phyloP scores from a whole-genome alignment of 2,329 filamentous ascomycete species.

The Penicillium digitatum region DNA sequence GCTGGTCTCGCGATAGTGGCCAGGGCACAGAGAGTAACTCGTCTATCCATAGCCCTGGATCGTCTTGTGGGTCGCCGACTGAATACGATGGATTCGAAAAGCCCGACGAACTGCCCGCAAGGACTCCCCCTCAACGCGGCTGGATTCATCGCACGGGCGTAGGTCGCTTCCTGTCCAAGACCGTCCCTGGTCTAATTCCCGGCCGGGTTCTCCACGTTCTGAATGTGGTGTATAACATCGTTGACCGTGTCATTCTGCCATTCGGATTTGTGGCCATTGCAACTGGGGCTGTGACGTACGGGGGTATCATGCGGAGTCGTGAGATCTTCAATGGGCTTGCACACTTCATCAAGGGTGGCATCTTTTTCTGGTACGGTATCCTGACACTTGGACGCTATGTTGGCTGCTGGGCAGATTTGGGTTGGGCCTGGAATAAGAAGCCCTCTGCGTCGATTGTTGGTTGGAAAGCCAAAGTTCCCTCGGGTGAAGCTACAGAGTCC shows the following conservation, averaged over 20 bases:
- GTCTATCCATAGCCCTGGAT: constrained; percentile 62
- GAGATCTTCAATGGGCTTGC: constrained; percentile 79
- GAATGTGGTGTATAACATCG: constrained; percentile 58
- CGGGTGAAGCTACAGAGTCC: constrained; percentile 85
- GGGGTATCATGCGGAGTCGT: constrained; percentile 70
- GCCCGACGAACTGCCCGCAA: constrained; percentile 44
- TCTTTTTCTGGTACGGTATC: constrained; percentile 91
- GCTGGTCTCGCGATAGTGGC: constrained; percentile 67
- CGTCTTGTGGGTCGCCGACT: constrained; percentile 49
- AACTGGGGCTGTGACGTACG: constrained; percentile 71
- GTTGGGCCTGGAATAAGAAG: constrained; percentile 93
- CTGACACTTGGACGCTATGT: constrained; percentile 85
- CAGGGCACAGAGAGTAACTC: constrained; percentile 70
- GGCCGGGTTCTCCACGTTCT: constrained; percentile 56
- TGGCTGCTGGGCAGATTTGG: constrained; percentile 82
- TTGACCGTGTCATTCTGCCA: constrained; percentile 74
- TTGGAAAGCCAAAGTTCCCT: constrained; percentile 61
- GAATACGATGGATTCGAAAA: constrained; percentile 51
- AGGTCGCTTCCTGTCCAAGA: constrained; percentile 52
- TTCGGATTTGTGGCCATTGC: constrained; percentile 70
- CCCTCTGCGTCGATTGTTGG: constrained; percentile 56
- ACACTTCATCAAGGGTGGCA: constrained; percentile 89
- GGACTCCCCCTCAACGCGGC: constrained; percentile 27
- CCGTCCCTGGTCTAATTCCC: constrained; percentile 55
- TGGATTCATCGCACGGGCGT: constrained; percentile 48